Evolutionary conservation across 345 rosid species (phyloP).

Genomic region (Firmiana major): DNA sequence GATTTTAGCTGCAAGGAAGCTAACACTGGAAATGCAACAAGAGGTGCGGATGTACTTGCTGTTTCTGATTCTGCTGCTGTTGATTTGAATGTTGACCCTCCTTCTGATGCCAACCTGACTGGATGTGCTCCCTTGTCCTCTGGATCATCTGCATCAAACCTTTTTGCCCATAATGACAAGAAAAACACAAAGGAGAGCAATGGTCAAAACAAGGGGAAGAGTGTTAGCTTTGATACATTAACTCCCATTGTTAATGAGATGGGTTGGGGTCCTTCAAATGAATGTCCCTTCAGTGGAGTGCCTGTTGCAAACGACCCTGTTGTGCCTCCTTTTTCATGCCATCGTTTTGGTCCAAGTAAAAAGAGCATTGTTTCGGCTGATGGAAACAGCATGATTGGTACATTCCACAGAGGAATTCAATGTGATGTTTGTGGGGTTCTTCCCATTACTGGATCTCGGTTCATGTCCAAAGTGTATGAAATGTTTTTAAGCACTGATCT

Average conservation of each 20-base stretch:
- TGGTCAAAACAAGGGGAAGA: conserved; percentile 13
- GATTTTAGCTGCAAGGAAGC: conserved; percentile 16
- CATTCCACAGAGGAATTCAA: conserved; percentile 75
- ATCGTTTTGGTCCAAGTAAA: conserved; percentile 18
- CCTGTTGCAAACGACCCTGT: conserved; percentile 21
- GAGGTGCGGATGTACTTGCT: conserved; percentile 12
- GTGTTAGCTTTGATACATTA: conserved; percentile 14
- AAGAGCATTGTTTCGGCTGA: conserved; percentile 25
- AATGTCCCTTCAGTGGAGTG: conserved; percentile 62
- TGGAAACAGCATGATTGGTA: conserved; percentile 29
- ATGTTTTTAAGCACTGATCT: not conserved
- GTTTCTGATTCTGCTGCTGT: conserved; percentile 17
- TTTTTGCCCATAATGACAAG: conserved; percentile 17
- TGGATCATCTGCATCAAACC: not conserved
- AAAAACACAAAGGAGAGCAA: conserved; percentile 24
- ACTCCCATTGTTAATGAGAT: conserved; percentile 3
- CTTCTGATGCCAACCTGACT: conserved; percentile 18
- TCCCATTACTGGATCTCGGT: conserved; percentile 88
- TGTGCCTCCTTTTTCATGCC: not conserved
- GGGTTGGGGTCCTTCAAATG: conserved; percentile 27
- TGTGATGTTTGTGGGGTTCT: conserved; percentile 91
- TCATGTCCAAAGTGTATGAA: conserved; percentile 89
- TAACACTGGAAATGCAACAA: conserved; percentile 10
- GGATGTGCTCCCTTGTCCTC: not conserved
- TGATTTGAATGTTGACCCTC: conserved; percentile 38